phyloP scores from a whole-genome alignment of 192 early-diverging fungal genomes.

The Backusella macrospora region DNA sequence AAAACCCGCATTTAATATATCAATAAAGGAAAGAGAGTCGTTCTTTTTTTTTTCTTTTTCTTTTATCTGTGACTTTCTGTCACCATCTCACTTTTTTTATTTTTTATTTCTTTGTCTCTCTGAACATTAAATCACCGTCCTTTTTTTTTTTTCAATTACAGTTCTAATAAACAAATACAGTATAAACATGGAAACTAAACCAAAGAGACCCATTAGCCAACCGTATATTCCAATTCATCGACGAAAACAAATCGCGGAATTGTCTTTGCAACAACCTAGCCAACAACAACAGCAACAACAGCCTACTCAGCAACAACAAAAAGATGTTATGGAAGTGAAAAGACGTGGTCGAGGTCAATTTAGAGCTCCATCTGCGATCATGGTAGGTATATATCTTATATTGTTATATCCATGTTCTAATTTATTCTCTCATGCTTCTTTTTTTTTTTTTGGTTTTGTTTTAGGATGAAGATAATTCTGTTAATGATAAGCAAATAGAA shows the following conservation, averaged over 20 bases:
- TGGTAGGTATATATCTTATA: no score
- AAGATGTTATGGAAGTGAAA: background rate
- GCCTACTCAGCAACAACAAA: background rate
- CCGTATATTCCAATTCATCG: slow-evolving; percentile 22
- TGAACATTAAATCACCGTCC: background rate
- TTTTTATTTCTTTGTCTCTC: background rate
- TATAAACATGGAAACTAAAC: background rate
- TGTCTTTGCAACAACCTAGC: background rate
- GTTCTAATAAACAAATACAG: background rate
- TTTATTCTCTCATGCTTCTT: no score
- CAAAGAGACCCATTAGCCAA: slow-evolving; percentile 1
- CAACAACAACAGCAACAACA: background rate
- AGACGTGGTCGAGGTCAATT: slow-evolving; percentile 22
- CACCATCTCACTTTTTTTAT: no score
- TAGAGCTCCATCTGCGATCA: slow-evolving; percentile 1
- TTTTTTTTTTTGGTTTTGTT: no score
- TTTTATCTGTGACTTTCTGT: background rate
- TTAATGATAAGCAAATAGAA: no score
- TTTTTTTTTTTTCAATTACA: background rate
- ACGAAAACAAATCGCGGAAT: background rate
- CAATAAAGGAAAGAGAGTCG: no score
- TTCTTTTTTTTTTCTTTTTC: background rate
- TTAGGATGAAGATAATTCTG: no score
- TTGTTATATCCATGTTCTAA: no score
- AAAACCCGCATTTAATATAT: background rate